Evolutionary conservation across 257 asterid species (phyloP), one percentile per base, ranked within the genome.

Genomic region (Orobanche coerulescens): DNA sequence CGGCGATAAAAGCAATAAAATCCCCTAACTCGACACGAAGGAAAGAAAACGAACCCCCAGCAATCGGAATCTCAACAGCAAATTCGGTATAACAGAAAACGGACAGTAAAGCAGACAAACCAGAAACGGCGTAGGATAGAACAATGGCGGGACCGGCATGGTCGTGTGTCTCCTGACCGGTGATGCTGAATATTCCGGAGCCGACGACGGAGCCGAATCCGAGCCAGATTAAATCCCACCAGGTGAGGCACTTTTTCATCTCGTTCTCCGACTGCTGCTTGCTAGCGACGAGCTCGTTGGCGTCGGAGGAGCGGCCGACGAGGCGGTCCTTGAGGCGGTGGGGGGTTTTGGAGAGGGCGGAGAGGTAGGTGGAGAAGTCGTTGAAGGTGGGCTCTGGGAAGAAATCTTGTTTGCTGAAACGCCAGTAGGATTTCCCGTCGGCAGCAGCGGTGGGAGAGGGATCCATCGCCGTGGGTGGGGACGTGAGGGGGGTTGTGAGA

Each of bases 171-270:
- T 92, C 98, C 34, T 79, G 94, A 2, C 98, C 98, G 4, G 98
- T 88, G 69, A 92, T 75, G 71, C 82, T 80, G 68, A 92, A 92
- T 8, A 92, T 92, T 1, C 98, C 98, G 44, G 96, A 88, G 12
- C 98, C 98, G 20, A 92, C 95, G 31, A 92, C 95, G 34, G 95
- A 78, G 40, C 98, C 98, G 66, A 92, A 88, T 0, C 89, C 96
- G 53, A 92, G 79, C 98, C 98, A 92, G 1, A 88, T 57, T 5
- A 92, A 78, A 76, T 92, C 98, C 94, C 95, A 92, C 98, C 96
- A 92, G 2, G 95, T 88, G 13, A 92, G 84, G 74, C 95, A 86
- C n/a, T 59, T 58, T 59, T 74, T 75, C 95, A 92, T 82, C 40
- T 81, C 80, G 46, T 88, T 71, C 61, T 92, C 96, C 2, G 96